Conservation (phyloP, 2,329 filamentous ascomycete genomes). For the Cercospora canescens region DNA sequence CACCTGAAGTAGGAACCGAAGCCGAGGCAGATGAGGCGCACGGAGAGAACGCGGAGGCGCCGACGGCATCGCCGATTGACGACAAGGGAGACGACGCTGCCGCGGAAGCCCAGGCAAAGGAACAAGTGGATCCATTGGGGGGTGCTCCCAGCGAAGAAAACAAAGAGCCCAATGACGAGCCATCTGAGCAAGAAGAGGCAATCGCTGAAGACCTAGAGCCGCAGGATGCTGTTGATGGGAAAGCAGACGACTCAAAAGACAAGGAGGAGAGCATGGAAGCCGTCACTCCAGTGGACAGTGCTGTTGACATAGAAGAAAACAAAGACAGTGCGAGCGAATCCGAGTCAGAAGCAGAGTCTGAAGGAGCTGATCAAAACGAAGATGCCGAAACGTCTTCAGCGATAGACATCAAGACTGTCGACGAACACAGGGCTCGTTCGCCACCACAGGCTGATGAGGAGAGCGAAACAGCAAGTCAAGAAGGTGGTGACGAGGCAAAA, state of each 20-base stretch:
- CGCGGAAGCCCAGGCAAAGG: background rate
- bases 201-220: background rate
- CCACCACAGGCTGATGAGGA: background rate
- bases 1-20: background rate
- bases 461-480: background rate
- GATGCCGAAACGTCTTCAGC: background rate
- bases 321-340: background rate
- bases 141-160: background rate
- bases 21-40: background rate
- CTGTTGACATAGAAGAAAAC: background rate
- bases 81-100: background rate
- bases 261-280: background rate
- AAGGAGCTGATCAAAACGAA: background rate
- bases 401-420: background rate
- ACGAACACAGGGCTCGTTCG: background rate
- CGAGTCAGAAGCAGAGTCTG: background rate
- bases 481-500: background rate
- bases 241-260: background rate
- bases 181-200: background rate
- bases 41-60: background rate
- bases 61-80: background rate
- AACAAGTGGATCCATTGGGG: background rate
- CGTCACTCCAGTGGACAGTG: conserved; percentile 4
- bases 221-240: background rate
- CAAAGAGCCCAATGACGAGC: background rate